Percentiles rank a stretch among this genome's conserved stretches.
Evolutionary conservation across 805 yeast species (phyloP).

Genomic region (Myxozyma melibiosi): DNA sequence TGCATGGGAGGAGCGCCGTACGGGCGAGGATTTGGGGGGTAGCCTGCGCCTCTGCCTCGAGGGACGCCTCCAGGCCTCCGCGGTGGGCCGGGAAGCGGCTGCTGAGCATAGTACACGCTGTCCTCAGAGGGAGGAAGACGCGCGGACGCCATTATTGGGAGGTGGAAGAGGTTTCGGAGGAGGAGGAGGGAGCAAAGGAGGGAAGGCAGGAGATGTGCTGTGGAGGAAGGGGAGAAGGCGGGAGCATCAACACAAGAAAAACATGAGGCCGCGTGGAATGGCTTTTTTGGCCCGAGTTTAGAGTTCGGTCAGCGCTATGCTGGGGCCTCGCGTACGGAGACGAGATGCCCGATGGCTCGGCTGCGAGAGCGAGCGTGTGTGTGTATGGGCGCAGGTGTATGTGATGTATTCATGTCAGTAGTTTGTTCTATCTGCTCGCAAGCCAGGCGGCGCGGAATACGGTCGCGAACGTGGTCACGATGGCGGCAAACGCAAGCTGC

Average conservation of each 20-base stretch:
- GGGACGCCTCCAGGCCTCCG: neutral
- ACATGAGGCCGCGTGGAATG: neutral
- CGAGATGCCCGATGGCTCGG: no score
- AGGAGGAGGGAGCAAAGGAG: neutral
- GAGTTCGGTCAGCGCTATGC: no score
- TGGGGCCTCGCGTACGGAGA: no score
- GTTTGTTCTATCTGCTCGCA: neutral
- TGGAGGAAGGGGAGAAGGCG: neutral
- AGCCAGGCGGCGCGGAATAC: conserved; percentile 10
- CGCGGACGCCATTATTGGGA: conserved; percentile 12
- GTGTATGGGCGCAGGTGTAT: no score
- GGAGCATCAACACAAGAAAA: neutral
- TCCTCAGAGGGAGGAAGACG: conserved; percentile 10
- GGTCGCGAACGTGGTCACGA: conserved; percentile 4
- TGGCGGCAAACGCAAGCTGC: conserved; percentile 7
- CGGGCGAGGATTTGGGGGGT: no score
- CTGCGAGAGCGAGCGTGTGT: no score
- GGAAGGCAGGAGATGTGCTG: neutral
- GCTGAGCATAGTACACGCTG: conserved; percentile 1
- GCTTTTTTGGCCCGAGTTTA: no score
- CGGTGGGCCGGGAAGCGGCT: conserved; percentile 1
- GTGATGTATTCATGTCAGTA: neutral
- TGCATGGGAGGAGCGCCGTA: no score
- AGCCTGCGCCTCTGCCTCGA: conserved; percentile 4
- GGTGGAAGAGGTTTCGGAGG: neutral